Evolutionary conservation across 1,139 yeast genomes (phyloP).

Genomic region (Martiniozyma asiatica): DNA sequence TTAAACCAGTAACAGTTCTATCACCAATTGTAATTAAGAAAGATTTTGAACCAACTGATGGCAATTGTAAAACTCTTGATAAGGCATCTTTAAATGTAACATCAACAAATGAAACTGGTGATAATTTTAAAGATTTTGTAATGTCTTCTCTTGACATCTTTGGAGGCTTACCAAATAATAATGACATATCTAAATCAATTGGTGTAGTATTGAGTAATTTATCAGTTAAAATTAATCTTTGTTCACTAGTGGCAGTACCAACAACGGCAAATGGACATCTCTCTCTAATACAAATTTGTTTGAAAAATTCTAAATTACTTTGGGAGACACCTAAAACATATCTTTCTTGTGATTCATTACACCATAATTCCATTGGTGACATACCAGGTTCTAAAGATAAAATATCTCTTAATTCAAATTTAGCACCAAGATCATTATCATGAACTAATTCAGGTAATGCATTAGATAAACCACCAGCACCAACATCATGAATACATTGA

Average conservation of each 20-base stretch:
- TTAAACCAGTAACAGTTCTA: slow-evolving; percentile 89
- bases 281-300: slow-evolving; percentile 81
- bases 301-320: slow-evolving; percentile 60
- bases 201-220: slow-evolving; percentile 67
- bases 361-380: slow-evolving; percentile 99
- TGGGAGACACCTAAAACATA: slow-evolving; percentile 89
- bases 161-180: slow-evolving; percentile 96
- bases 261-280: slow-evolving; percentile 95
- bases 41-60: slow-evolving; percentile 90
- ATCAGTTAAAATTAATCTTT: slow-evolving; percentile 74
- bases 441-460: slow-evolving; percentile 97
- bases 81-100: slow-evolving; percentile 48
- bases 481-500: slow-evolving; percentile 96
- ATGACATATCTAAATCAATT: slow-evolving; percentile 91
- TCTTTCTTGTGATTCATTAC: slow-evolving; percentile 98
- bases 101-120: slow-evolving; percentile 27
- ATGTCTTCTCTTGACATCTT: slow-evolving; percentile 75
- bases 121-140: slow-evolving; percentile 49
- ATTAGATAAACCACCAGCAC: slow-evolving; percentile 98
- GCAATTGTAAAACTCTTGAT: slow-evolving; percentile 73
- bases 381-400: slow-evolving; percentile 91
- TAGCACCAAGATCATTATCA: slow-evolving; percentile 92
- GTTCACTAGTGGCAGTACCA: slow-evolving; percentile 85
- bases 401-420: slow-evolving; percentile 81
- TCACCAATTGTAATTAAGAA: slow-evolving; percentile 96